These are phyloP conservation scores for Hygrocybe coccinea DNA, from an alignment of 768 basidiomycete genomes.

Conservation along the genomic window DNA sequence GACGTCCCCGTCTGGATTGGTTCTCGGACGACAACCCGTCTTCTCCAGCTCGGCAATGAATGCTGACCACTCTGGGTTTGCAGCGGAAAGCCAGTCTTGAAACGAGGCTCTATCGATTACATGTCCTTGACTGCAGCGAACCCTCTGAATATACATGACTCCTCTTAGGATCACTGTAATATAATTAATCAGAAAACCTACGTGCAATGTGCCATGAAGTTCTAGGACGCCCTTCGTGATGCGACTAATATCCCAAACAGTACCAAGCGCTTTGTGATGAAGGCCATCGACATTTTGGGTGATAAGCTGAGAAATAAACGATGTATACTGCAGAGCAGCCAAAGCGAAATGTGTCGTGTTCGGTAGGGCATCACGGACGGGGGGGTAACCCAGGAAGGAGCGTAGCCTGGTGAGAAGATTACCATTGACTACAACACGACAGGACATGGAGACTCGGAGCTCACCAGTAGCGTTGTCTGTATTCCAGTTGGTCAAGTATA, in stretches of 20 bases:
- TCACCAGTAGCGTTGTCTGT: slow-evolving; percentile 80
- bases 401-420: slow-evolving; percentile 46
- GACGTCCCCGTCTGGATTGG: slow-evolving; percentile 93
- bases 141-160: slow-evolving; percentile 43
- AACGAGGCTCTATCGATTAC: slow-evolving; percentile 59
- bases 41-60: slow-evolving; percentile 61
- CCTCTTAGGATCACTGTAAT: not conserved
- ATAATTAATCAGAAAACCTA: slow-evolving; percentile 23
- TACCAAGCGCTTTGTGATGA: slow-evolving; percentile 70
- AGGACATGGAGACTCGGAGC: slow-evolving; percentile 12
- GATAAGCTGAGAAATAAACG: slow-evolving; percentile 56
- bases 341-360: slow-evolving; percentile 88
- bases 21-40: slow-evolving; percentile 57
- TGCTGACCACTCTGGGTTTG: slow-evolving; percentile 77
- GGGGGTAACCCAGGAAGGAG: slow-evolving; percentile 80
- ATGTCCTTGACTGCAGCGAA: slow-evolving; percentile 75
- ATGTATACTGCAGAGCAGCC: slow-evolving; percentile 72
- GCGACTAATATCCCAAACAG: slow-evolving; percentile 37
- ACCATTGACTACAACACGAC: slow-evolving; percentile 14
- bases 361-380: slow-evolving; percentile 74
- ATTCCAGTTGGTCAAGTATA: not conserved
- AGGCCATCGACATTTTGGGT: slow-evolving; percentile 94
- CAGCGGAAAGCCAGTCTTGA: slow-evolving; percentile 63
- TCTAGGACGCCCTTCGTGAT: slow-evolving; percentile 56
- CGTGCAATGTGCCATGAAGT: slow-evolving; percentile 85